Conservation (phyloP, 2,329 filamentous ascomycete genomes). For the Colletotrichum lentis region DNA sequence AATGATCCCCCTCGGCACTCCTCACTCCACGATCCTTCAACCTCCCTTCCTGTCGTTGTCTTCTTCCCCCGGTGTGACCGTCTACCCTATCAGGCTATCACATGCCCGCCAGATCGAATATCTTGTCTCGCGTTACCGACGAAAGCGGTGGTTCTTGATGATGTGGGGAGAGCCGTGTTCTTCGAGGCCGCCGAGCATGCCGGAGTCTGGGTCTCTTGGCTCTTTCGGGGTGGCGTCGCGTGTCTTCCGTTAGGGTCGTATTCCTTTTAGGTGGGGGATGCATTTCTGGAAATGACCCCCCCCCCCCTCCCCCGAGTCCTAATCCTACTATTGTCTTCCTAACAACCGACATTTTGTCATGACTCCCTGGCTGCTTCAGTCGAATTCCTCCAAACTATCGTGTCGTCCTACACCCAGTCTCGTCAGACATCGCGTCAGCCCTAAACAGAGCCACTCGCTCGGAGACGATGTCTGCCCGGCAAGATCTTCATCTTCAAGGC, state of each 20-base stretch:
- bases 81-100: neutral
- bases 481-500: too few relatives aligned
- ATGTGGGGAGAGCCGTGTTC: neutral
- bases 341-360: neutral
- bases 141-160: neutral
- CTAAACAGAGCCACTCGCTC: too few relatives aligned
- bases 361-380: neutral
- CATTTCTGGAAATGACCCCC: neutral
- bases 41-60: neutral
- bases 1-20: neutral
- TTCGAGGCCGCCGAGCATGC: neutral
- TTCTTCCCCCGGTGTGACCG: too few relatives aligned
- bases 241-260: neutral
- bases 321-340: too few relatives aligned
- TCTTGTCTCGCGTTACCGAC: neutral
- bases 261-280: neutral
- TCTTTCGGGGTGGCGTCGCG: constrained; percentile 4
- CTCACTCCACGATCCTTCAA: neutral
- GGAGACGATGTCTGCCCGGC: too few relatives aligned
- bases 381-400: too few relatives aligned
- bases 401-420: too few relatives aligned
- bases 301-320: neutral
- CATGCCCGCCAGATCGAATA: neutral
- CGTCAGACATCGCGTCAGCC: too few relatives aligned
- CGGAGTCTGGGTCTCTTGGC: constrained; percentile 3